Evolutionary conservation across 139 green algal species (phyloP).

Genomic region (Chlorella ohadii): DNA sequence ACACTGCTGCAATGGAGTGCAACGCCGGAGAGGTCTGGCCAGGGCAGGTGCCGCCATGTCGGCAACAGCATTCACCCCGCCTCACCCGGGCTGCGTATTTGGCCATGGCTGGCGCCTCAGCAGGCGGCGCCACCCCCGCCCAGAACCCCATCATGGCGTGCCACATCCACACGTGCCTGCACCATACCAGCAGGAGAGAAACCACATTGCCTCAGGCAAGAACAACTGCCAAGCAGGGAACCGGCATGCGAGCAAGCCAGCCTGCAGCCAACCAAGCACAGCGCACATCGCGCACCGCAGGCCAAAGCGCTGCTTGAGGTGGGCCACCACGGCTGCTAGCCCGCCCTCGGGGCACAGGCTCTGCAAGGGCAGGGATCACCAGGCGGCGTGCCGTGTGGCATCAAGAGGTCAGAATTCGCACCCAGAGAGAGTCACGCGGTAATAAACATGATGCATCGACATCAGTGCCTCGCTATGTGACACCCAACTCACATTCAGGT

Average conservation of each 20-base stretch:
- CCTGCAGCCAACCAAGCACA: too few relatives aligned
- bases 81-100: constrained; percentile 8
- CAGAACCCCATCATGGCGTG: constrained; percentile 84
- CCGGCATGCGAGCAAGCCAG: too few relatives aligned
- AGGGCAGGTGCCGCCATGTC: too few relatives aligned
- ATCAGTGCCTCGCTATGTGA: neutral
- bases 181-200: too few relatives aligned
- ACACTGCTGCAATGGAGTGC: too few relatives aligned
- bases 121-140: constrained; percentile 16
- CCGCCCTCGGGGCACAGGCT: constrained; percentile 35
- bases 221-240: too few relatives aligned
- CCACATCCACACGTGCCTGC: constrained; percentile 82
- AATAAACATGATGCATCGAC: too few relatives aligned
- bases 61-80: too few relatives aligned
- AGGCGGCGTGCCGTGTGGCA: neutral
- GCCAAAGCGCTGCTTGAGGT: constrained; percentile 59
- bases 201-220: too few relatives aligned
- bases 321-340: constrained; percentile 65
- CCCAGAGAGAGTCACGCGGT: too few relatives aligned
- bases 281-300: constrained; percentile 43
- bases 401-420: too few relatives aligned
- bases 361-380: constrained; percentile 8
- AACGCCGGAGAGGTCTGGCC: too few relatives aligned
- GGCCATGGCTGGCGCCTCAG: neutral
- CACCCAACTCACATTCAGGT: constrained; percentile 8